Evolutionary conservation across 768 basidiomycete genomes (phyloP).

Genomic region (Boletellus ananiceps): DNA sequence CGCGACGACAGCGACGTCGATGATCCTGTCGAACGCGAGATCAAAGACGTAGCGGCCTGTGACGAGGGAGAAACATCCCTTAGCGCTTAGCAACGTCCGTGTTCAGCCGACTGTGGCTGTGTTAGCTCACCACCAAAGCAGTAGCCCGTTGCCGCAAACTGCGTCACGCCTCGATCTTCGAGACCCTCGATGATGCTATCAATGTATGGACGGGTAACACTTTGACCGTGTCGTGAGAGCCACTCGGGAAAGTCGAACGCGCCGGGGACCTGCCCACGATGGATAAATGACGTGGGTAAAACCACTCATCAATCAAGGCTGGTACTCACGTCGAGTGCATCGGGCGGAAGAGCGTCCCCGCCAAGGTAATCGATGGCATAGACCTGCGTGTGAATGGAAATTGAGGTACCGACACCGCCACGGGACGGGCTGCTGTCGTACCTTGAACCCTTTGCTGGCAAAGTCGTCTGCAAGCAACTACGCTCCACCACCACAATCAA

Average conservation of each 20-base stretch:
- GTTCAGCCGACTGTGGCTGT: not conserved
- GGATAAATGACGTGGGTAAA: not conserved
- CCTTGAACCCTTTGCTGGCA: constrained; percentile 37
- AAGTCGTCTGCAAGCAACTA: constrained; percentile 44
- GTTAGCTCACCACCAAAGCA: constrained; percentile 58
- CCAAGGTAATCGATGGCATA: constrained; percentile 26
- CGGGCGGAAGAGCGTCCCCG: constrained; percentile 23
- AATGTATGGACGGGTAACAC: constrained; percentile 42
- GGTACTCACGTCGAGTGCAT: constrained; percentile 11
- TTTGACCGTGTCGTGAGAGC: constrained; percentile 38
- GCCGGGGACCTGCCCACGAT: not conserved
- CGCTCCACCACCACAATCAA: not conserved
- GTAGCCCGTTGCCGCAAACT: constrained; percentile 60
- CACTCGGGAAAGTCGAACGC: constrained; percentile 31
- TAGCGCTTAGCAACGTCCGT: not conserved
- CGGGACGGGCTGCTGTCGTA: not conserved
- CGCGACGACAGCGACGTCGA: constrained; percentile 45
- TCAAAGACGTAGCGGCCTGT: constrained; percentile 57
- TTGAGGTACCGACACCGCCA: too few species aligned
- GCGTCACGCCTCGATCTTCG: constrained; percentile 53
- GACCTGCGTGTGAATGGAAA: constrained; percentile 1
- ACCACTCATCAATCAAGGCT: not conserved
- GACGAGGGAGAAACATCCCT: not conserved
- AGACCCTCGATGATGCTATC: constrained; percentile 56
- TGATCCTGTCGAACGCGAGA: constrained; percentile 51